phyloP scores from a whole-genome alignment of 805 yeast species.

The Saccharomycopsis fermentans region DNA sequence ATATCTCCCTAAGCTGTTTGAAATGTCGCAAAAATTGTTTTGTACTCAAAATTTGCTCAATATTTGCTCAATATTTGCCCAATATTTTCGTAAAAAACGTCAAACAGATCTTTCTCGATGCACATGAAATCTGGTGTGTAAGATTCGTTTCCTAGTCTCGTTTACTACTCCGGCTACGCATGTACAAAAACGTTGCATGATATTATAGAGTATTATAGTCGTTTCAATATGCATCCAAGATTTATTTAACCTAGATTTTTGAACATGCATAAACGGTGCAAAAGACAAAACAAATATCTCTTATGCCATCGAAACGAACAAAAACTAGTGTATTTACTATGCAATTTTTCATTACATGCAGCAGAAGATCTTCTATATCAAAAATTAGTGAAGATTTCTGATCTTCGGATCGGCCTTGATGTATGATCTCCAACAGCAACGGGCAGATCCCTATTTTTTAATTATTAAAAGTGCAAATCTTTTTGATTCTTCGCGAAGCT shows the following conservation, averaged over 20 bases:
- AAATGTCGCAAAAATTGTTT: neutral
- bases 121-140: neutral
- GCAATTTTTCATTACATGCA: too few relatives aligned
- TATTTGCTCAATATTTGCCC: too few relatives aligned
- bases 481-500: too few relatives aligned
- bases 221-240: neutral
- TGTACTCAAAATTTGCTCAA: neutral
- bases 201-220: too few relatives aligned
- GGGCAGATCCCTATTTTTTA: too few relatives aligned
- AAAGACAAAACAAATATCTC: neutral
- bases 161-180: neutral
- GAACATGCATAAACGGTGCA: neutral
- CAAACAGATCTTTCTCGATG: neutral
- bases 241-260: neutral
- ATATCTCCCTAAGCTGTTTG: neutral
- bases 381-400: too few relatives aligned
- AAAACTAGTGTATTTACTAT: too few relatives aligned
- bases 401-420: too few relatives aligned
- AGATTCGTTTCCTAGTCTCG: neutral
- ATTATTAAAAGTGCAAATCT: too few relatives aligned
- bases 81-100: neutral
- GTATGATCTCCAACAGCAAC: too few relatives aligned
- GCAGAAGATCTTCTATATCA: too few relatives aligned
- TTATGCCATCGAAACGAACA: neutral
- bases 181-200: neutral